Conservation (phyloP, 805 yeast species). For the Saccharomyces eubayanus region DNA sequence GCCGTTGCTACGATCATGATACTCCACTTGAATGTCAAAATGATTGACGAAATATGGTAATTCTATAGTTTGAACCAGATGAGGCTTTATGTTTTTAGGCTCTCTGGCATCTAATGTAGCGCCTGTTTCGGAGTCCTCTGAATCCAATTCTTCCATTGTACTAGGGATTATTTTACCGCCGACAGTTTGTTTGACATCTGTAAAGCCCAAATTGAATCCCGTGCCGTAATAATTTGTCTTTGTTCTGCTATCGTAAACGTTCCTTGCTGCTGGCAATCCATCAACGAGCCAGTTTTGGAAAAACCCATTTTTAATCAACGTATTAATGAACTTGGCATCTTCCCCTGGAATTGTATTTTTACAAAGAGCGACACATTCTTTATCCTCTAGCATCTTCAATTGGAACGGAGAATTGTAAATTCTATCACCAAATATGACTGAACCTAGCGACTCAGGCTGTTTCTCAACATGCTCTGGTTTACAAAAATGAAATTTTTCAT, state of each 20-base stretch:
- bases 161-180: constrained; percentile 13
- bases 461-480: constrained; percentile 46
- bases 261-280: constrained; percentile 85
- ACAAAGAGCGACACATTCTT: constrained; percentile 62
- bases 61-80: constrained; percentile 22
- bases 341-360: constrained; percentile 45
- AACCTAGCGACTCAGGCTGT: constrained; percentile 85
- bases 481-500: constrained; percentile 78
- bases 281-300: constrained; percentile 89
- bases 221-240: constrained; percentile 58
- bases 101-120: constrained; percentile 12
- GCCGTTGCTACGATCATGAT: constrained; percentile 62
- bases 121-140: constrained; percentile 6
- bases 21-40: constrained; percentile 69
- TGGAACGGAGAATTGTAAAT: constrained; percentile 88
- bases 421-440: constrained; percentile 91
- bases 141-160: not conserved
- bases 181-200: constrained; percentile 39
- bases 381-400: constrained; percentile 65
- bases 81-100: constrained; percentile 7
- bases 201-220: constrained; percentile 73
- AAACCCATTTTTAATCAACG: constrained; percentile 74
- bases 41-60: constrained; percentile 69
- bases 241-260: constrained; percentile 49
- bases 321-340: constrained; percentile 69